A percentile compares a stretch with the other conserved stretches of the same genome.
Evolutionary conservation across 495 filamentous ascomycete species (phyloP).

Genomic region (Aspergillus avenaceus): DNA sequence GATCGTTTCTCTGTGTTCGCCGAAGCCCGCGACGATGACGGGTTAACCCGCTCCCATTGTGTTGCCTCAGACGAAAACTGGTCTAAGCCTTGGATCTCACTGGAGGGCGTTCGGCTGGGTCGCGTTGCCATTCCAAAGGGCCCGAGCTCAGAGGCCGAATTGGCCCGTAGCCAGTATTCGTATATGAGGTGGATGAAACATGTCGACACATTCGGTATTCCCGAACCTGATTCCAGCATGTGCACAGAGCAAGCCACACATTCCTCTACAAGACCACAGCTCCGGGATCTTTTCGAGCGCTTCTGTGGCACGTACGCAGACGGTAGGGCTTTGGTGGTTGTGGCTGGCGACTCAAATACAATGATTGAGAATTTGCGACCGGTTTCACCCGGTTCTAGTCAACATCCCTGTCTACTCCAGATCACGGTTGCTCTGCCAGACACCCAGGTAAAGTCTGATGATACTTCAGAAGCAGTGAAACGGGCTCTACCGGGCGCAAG

Average conservation of each 20-base stretch:
- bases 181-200: slow-evolving; percentile 19
- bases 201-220: slow-evolving; percentile 2
- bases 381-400: slow-evolving; percentile 1
- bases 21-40: slow-evolving; percentile 11
- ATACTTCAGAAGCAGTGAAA: background rate
- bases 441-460: background rate
- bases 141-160: background rate
- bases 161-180: slow-evolving; percentile 14
- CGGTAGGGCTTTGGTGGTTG: slow-evolving; percentile 7
- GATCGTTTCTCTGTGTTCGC: slow-evolving; percentile 18
- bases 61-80: slow-evolving; percentile 16
- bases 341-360: too few relatives aligned
- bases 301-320: slow-evolving; percentile 18
- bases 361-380: slow-evolving; percentile 5
- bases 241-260: background rate
- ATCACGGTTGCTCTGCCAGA: slow-evolving; percentile 3
- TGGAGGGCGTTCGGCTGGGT: slow-evolving; percentile 21
- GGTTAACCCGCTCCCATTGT: slow-evolving; percentile 13
- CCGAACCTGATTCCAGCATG: background rate
- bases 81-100: slow-evolving; percentile 16
- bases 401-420: slow-evolving; percentile 12
- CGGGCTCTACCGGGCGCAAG: background rate
- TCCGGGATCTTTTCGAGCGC: slow-evolving; percentile 16
- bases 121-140: slow-evolving; percentile 17
- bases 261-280: background rate